phyloP scores from a whole-genome alignment of 441 rosid species.

The Omphalea diandra region DNA sequence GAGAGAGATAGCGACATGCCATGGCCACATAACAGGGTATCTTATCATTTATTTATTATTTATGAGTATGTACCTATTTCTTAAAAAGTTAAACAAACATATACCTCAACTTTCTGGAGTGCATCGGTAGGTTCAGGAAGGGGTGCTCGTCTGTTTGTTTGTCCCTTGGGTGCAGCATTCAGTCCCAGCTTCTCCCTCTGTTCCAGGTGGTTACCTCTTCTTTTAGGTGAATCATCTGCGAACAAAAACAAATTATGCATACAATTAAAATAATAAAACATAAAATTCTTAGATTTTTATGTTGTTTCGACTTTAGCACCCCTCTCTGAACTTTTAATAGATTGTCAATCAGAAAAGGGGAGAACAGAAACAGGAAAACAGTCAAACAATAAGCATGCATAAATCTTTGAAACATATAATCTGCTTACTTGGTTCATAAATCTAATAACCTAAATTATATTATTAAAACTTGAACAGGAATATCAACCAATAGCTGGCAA shows the following conservation, averaged over 20 bases:
- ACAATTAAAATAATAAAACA: neutral
- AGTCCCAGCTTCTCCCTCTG: slow-evolving; percentile 66
- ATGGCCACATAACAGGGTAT: neutral
- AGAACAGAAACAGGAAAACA: neutral
- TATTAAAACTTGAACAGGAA: neutral
- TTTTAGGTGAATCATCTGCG: slow-evolving; percentile 47
- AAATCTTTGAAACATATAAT: neutral
- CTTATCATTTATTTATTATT: neutral
- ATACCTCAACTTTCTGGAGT: slow-evolving; percentile 67
- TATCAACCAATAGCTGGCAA: neutral
- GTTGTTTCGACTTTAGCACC: neutral
- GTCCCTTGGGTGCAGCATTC: slow-evolving; percentile 42
- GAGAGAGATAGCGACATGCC: no score
- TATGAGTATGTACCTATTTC: neutral
- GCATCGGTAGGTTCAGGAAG: slow-evolving; percentile 46
- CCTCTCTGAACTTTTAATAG: neutral
- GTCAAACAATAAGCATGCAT: neutral
- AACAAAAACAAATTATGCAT: neutral
- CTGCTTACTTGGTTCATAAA: neutral
- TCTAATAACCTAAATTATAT: no score
- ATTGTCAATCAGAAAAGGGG: neutral
- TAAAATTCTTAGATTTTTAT: neutral
- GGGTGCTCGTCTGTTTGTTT: slow-evolving; percentile 29
- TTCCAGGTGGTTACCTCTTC: slow-evolving; percentile 44
- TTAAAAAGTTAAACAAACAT: slow-evolving; percentile 16